A percentile compares a stretch with the other conserved stretches of the same genome.
Conservation (phyloP, 2,329 filamentous ascomycete genomes). For the Penicillium polonicum region DNA sequence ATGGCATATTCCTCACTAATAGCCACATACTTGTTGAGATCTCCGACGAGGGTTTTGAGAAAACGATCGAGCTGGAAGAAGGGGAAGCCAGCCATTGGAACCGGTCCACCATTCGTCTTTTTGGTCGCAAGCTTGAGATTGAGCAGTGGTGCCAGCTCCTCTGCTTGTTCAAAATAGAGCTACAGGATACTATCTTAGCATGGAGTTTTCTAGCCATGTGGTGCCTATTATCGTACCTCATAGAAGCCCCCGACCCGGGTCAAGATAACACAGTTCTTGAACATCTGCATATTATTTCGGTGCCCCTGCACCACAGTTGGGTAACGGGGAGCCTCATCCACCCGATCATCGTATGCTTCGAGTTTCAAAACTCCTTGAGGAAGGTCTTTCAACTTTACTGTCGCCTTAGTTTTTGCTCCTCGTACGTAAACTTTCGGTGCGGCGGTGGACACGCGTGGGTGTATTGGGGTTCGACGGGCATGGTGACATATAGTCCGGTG, state of each 20-base stretch:
- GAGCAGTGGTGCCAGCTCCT: conserved; percentile 79
- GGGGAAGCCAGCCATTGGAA: conserved; percentile 94
- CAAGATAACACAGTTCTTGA: conserved; percentile 84
- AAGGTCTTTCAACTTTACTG: conserved; percentile 48
- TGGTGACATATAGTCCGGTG: conserved; percentile 34
- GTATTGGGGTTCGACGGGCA: conserved; percentile 26
- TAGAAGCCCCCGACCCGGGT: conserved; percentile 96
- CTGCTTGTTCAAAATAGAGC: conserved; percentile 94
- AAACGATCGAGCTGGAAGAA: conserved; percentile 90
- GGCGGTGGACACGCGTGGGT: conserved; percentile 17
- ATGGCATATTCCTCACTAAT: conserved; percentile 91
- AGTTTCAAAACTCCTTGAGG: conserved; percentile 56
- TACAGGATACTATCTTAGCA: conserved; percentile 22
- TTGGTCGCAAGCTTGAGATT: conserved; percentile 83
- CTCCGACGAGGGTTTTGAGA: conserved; percentile 88
- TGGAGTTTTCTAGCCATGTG: background rate
- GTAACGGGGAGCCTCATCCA: conserved; percentile 60
- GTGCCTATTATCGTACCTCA: conserved; percentile 53
- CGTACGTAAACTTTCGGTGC: conserved; percentile 14
- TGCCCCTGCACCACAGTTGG: conserved; percentile 89
- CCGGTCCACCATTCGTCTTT: conserved; percentile 72
- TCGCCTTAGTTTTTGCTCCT: conserved; percentile 40
- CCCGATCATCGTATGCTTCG: conserved; percentile 42
- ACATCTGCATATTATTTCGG: conserved; percentile 83
- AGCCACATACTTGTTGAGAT: conserved; percentile 85